A percentile compares a stretch with the other conserved stretches of the same genome.
Conservation (phyloP, 2,329 filamentous ascomycete genomes). For the Apiospora arundinis region DNA sequence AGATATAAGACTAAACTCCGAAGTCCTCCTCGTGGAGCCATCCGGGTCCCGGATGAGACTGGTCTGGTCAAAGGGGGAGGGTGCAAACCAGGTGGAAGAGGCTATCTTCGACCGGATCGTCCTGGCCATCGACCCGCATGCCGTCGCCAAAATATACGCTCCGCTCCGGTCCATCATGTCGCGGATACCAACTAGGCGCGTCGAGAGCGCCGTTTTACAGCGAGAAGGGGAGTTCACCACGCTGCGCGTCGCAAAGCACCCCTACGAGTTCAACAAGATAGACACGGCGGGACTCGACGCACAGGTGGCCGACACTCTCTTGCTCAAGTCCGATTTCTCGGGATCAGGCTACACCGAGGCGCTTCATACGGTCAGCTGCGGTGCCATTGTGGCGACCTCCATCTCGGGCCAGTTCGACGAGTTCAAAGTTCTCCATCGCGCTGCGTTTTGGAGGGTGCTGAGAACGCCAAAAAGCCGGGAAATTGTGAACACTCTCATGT, state of each 20-base stretch:
- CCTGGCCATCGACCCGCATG: background rate
- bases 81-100: background rate
- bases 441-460: constrained; percentile 7
- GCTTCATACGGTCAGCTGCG: background rate
- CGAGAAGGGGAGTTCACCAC: background rate
- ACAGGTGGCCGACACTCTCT: background rate
- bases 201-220: background rate
- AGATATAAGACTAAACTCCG: constrained; percentile 47
- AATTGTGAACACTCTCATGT: constrained; percentile 54
- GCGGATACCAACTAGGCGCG: background rate
- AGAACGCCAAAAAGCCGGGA: constrained; percentile 54
- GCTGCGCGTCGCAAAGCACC: background rate
- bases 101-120: background rate
- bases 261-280: background rate
- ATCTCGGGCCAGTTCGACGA: background rate
- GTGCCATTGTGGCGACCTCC: background rate
- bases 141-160: background rate
- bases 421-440: background rate
- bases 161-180: background rate
- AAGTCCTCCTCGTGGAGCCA: constrained; percentile 44
- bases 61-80: background rate
- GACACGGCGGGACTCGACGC: background rate
- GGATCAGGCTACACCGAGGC: background rate
- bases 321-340: background rate
- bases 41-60: constrained; percentile 35